These are phyloP conservation scores for Piper betle DNA, from an alignment of 164 flowering plant genomes.

Conservation along the genomic window DNA sequence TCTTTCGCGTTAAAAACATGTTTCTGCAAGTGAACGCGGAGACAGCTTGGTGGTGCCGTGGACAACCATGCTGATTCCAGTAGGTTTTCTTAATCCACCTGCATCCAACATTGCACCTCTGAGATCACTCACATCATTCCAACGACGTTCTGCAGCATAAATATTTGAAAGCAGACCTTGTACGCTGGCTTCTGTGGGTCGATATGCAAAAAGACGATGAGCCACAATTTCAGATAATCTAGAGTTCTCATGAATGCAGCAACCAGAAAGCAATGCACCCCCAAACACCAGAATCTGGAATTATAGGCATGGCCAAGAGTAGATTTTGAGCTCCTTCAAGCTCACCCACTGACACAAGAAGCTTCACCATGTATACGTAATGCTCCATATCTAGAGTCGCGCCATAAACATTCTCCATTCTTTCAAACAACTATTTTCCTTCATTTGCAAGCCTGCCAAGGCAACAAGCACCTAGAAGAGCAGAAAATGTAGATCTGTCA, in stretches of 20 bases:
- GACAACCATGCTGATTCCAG: constrained; percentile 52
- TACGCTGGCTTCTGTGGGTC: constrained; percentile 36
- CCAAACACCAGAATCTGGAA: constrained; percentile 56
- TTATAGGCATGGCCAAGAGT: constrained; percentile 29
- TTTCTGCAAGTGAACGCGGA: too few species aligned
- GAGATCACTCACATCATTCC: constrained; percentile 51
- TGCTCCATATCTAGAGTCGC: constrained; percentile 48
- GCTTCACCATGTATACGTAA: constrained; percentile 67
- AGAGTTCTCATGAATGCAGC: constrained; percentile 40
- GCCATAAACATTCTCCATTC: constrained; percentile 37
- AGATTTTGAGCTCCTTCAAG: constrained; percentile 59
- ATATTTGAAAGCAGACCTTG: constrained; percentile 63
- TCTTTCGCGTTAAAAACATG: too few species aligned
- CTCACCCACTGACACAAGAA: constrained; percentile 61
- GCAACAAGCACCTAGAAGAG: constrained; percentile 59
- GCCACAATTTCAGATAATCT: constrained; percentile 42
- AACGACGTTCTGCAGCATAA: constrained; percentile 52
- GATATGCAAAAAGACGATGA: constrained; percentile 24
- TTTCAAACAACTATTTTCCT: constrained; percentile 34
- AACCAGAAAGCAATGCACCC: constrained; percentile 79
- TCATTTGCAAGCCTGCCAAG: constrained; percentile 49
- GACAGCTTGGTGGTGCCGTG: too few species aligned
- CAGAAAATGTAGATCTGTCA: constrained; percentile 59
- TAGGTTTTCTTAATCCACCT: constrained; percentile 25
- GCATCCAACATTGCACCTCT: constrained; percentile 30